These are phyloP conservation scores for Lichtheimia hyalospora DNA, from an alignment of 371 early-diverging fungal genomes.

Conservation along the genomic window DNA sequence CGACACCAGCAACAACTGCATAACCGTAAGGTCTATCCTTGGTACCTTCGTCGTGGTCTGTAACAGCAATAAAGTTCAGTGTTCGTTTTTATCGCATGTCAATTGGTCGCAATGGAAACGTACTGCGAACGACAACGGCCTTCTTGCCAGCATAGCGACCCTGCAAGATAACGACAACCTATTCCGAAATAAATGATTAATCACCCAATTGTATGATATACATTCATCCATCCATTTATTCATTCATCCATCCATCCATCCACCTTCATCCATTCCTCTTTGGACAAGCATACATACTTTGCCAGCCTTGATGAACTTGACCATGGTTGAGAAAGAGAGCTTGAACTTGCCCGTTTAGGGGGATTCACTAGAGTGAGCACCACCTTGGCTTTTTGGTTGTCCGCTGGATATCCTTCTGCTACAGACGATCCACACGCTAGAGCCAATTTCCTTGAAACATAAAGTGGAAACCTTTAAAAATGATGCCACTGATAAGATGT, in stretches of 20 bases:
- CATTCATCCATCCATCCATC: slow-evolving; percentile 21
- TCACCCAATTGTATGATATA: slow-evolving; percentile 3
- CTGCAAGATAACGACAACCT: slow-evolving; percentile 96
- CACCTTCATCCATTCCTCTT: slow-evolving; percentile 6
- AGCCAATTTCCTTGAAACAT: too few species aligned
- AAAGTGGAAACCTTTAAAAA: too few species aligned
- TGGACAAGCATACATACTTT: slow-evolving; percentile 46
- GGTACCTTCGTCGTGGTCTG: slow-evolving; percentile 84
- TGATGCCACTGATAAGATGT: too few species aligned
- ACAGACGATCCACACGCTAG: too few species aligned
- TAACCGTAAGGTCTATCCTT: slow-evolving; percentile 95
- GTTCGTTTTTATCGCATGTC: neutral
- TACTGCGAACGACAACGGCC: slow-evolving; percentile 97
- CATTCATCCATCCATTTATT: slow-evolving; percentile 24
- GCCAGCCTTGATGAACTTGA: slow-evolving; percentile 79
- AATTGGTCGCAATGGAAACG: slow-evolving; percentile 14
- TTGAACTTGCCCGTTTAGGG: too few species aligned
- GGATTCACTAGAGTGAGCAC: too few species aligned
- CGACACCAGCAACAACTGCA: slow-evolving; percentile 96
- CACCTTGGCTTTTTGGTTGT: too few species aligned
- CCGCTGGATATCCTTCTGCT: too few species aligned
- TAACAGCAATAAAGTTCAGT: neutral
- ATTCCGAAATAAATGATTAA: slow-evolving; percentile 4
- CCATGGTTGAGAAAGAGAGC: slow-evolving; percentile 52
- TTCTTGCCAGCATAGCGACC: slow-evolving; percentile 99